These are phyloP conservation scores for Vigna mungo DNA, from an alignment of 306 rosid genomes.

Conservation along the genomic window DNA sequence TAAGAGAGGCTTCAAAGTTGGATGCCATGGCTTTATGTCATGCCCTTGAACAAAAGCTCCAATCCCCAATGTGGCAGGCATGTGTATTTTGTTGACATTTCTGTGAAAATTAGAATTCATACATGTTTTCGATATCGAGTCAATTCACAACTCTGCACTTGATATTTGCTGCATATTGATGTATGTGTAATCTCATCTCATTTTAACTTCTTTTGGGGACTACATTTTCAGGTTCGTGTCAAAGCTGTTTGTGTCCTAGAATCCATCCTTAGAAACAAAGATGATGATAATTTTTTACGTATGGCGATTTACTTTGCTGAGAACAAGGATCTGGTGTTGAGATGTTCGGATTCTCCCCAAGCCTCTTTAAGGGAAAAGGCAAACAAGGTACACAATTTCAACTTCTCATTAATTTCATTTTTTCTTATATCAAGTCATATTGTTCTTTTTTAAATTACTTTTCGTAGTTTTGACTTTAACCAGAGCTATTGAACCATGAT, in stretches of 20 bases:
- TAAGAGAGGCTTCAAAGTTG: slow-evolving; percentile 87
- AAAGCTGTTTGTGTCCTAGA: slow-evolving; percentile 97
- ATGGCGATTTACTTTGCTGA: slow-evolving; percentile 77
- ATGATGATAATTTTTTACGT: slow-evolving; percentile 65
- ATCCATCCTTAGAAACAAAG: slow-evolving; percentile 82
- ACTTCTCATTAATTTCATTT: not conserved
- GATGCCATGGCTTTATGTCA: slow-evolving; percentile 75
- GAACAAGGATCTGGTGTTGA: slow-evolving; percentile 70
- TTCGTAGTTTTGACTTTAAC: not conserved
- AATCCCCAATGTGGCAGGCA: slow-evolving; percentile 98
- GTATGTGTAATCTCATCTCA: not conserved
- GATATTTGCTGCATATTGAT: not conserved
- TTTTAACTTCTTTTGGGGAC: slow-evolving; percentile 25
- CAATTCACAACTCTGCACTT: slow-evolving; percentile 8
- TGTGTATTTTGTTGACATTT: slow-evolving; percentile 43
- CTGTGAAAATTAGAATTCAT: slow-evolving; percentile 13
- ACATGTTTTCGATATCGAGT: slow-evolving; percentile 4
- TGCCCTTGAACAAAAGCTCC: slow-evolving; percentile 84
- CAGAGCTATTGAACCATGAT: not conserved
- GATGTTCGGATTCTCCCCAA: slow-evolving; percentile 96
- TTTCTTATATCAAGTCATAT: not conserved
- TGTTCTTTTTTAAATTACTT: not conserved
- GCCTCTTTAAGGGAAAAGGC: slow-evolving; percentile 94
- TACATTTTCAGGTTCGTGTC: slow-evolving; percentile 85
- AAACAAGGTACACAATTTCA: slow-evolving; percentile 63